Percentiles rank a stretch among this genome's conserved stretches.
These are phyloP conservation scores for Lachnellula cervina DNA, from an alignment of 2,329 filamentous ascomycete genomes.

Conservation along the genomic window DNA sequence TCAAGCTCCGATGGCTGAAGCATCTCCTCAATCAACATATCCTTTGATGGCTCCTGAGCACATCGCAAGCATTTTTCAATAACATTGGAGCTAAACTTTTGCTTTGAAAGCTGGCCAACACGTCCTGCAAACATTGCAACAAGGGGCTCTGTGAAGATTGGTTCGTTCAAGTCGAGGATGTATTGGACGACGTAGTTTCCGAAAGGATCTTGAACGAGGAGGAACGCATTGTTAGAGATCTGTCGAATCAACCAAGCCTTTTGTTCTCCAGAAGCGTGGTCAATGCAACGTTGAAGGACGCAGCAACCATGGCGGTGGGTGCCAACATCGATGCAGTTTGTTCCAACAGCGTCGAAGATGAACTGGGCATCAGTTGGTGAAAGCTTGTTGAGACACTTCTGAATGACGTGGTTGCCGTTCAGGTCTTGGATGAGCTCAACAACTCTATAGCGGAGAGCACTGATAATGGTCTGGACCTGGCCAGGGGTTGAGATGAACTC, in stretches of 20 bases:
- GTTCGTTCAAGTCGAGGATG: constrained; percentile 89
- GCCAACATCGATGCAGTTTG: constrained; percentile 81
- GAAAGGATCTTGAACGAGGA: constrained; percentile 91
- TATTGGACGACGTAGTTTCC: constrained; percentile 99
- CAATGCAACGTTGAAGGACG: constrained; percentile 95
- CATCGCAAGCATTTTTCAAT: constrained; percentile 95
- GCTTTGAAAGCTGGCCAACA: constrained; percentile 72
- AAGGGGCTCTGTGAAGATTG: constrained; percentile 81
- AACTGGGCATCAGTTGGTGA: constrained; percentile 81
- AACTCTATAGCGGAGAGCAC: constrained; percentile 75
- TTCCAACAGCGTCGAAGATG: constrained; percentile 92
- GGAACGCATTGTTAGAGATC: constrained; percentile 84
- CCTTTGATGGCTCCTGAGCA: constrained; percentile 67
- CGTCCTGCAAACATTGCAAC: constrained; percentile 73
- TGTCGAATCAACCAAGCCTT: constrained; percentile 79
- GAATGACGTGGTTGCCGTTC: constrained; percentile 98
- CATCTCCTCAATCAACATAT: constrained; percentile 82
- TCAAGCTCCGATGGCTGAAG: constrained; percentile 73
- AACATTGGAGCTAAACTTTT: constrained; percentile 99
- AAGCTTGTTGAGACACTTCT: constrained; percentile 97
- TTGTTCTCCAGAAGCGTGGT: constrained; percentile 87
- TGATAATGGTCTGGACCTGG: constrained; percentile 83
- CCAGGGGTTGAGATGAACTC: constrained; percentile 84
- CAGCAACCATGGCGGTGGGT: constrained; percentile 98
- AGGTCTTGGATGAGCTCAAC: constrained; percentile 95